Evolutionary conservation across 208 protist genomes (phyloP).

Genomic region (Wallacemonas sp.): DNA sequence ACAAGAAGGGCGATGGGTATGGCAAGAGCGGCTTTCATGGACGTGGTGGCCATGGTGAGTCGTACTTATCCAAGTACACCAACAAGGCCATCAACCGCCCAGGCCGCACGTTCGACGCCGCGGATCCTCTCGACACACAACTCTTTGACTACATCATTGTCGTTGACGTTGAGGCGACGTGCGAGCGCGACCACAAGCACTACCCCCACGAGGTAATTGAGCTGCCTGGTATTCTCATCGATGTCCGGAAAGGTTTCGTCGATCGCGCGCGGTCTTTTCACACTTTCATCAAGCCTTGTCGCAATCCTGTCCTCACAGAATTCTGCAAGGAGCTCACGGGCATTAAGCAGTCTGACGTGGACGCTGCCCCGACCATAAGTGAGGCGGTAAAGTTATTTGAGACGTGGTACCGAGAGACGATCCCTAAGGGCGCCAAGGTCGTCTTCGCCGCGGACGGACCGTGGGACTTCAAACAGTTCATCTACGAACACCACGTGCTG

Average conservation of each 20-base stretch:
- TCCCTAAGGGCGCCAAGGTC: constrained; percentile 66
- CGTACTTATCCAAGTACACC: constrained; percentile 35
- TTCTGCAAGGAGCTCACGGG: constrained; percentile 96
- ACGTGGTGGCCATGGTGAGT: constrained; percentile 18
- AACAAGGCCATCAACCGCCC: constrained; percentile 20
- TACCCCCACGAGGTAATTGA: constrained; percentile 96
- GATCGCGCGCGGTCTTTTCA: constrained; percentile 79
- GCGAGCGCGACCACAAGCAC: constrained; percentile 54
- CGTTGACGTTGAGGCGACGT: constrained; percentile 92
- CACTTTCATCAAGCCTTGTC: constrained; percentile 89
- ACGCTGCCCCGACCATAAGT: constrained; percentile 61
- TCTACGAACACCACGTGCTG: constrained; percentile 74
- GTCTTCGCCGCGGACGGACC: constrained; percentile 87
- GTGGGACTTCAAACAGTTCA: constrained; percentile 87
- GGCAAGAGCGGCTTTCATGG: background rate
- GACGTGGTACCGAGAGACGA: constrained; percentile 76
- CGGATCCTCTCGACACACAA: constrained; percentile 73
- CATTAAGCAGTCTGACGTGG: constrained; percentile 92
- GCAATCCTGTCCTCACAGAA: constrained; percentile 75
- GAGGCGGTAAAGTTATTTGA: constrained; percentile 76
- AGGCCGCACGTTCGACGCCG: constrained; percentile 50
- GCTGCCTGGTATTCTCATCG: constrained; percentile 89
- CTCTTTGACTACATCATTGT: constrained; percentile 94
- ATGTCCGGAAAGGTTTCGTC: constrained; percentile 68
- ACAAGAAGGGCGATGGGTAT: background rate